phyloP scores from a whole-genome alignment of 768 basidiomycete genomes.

The Wakefieldia striispora region DNA sequence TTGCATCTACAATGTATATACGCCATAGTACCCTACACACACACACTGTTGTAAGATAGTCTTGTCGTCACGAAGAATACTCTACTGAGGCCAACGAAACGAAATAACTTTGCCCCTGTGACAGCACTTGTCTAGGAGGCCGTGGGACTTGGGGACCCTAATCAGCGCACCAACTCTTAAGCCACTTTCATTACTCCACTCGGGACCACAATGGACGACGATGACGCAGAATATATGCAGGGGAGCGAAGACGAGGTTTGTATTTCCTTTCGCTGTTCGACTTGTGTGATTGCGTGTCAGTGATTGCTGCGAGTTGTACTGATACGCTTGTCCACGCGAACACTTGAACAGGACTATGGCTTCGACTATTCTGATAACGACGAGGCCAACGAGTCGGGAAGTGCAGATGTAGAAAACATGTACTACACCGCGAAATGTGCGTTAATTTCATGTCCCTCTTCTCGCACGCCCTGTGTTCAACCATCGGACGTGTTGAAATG shows the following conservation, averaged over 20 bases:
- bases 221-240: constrained; percentile 94
- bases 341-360: constrained; percentile 70
- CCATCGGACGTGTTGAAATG: background rate
- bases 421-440: constrained; percentile 97
- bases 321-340: constrained; percentile 3
- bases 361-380: constrained; percentile 96
- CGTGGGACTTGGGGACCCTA: background rate
- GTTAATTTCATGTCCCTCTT: constrained; percentile 24
- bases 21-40: constrained; percentile 21
- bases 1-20: constrained; percentile 16
- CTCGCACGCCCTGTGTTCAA: background rate
- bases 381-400: constrained; percentile 74
- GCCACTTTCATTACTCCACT: constrained; percentile 7
- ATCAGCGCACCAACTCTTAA: background rate
- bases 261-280: constrained; percentile 8
- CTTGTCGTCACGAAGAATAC: background rate
- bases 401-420: constrained; percentile 93
- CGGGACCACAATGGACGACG: constrained; percentile 70
- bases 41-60: constrained; percentile 24
- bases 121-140: too few species aligned
- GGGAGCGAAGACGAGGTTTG: constrained; percentile 82
- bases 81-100: too few species aligned
- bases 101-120: too few species aligned
- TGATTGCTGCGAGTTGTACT: background rate
- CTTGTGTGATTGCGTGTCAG: background rate